phyloP scores from a whole-genome alignment of 1,284 basidiomycete genomes.

The Cryptococcus floricola region DNA sequence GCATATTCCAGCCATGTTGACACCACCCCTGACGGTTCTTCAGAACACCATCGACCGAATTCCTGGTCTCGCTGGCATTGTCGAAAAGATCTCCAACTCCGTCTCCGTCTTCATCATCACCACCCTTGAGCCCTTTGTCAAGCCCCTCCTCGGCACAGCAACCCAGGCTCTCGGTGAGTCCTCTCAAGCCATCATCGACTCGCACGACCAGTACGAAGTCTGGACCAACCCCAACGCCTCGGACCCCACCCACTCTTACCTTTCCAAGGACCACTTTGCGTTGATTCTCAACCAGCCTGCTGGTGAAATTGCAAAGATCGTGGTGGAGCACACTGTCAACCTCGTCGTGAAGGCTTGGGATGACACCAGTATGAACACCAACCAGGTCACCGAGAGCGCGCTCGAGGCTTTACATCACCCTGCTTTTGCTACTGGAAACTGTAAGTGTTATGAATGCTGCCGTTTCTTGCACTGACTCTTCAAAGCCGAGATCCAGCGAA shows the following conservation, averaged over 20 bases:
- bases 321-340: constrained; percentile 56
- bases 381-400: constrained; percentile 63
- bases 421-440: constrained; percentile 65
- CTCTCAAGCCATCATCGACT: constrained; percentile 73
- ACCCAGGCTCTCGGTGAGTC: constrained; percentile 60
- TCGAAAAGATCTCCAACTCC: constrained; percentile 77
- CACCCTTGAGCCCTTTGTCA: constrained; percentile 63
- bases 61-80: constrained; percentile 59
- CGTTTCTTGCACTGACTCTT: not conserved
- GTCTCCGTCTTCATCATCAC: constrained; percentile 80
- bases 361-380: constrained; percentile 60
- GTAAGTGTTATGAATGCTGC: constrained; percentile 14
- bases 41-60: constrained; percentile 65
- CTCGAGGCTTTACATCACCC: constrained; percentile 82
- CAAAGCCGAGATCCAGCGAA: constrained; percentile 66
- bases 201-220: constrained; percentile 71
- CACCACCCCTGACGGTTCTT: not conserved
- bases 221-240: constrained; percentile 74
- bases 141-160: constrained; percentile 76
- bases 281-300: constrained; percentile 59
- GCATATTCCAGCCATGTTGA: constrained; percentile 1
- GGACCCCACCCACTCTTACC: constrained; percentile 68
- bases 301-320: constrained; percentile 65
- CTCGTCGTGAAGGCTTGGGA: constrained; percentile 79
- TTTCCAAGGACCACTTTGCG: constrained; percentile 47